Percentiles rank a stretch among this genome's conserved stretches.
phyloP scores from a whole-genome alignment of 1,284 basidiomycete genomes.

The Sanghuangporus baumii region DNA sequence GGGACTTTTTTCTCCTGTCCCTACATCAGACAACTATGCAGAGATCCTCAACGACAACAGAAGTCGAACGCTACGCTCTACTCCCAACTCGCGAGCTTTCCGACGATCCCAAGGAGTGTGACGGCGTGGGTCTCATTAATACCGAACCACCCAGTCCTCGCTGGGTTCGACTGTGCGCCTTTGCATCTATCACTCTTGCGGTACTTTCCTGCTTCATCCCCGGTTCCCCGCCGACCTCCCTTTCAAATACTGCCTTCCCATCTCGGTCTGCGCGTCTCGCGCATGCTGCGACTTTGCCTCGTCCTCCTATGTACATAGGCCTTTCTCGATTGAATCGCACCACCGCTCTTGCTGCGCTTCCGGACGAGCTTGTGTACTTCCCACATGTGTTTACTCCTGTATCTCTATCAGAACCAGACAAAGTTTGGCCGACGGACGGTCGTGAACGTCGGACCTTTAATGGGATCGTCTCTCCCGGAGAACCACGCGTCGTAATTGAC shows the following conservation, averaged over 20 bases:
- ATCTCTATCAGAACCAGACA: background rate
- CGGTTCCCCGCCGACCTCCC: background rate
- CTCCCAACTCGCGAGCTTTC: background rate
- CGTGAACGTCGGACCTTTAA: slow-evolving; percentile 6
- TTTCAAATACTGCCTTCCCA: background rate
- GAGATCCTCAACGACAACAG: background rate
- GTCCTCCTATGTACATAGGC: slow-evolving; percentile 7
- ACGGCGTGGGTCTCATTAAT: background rate
- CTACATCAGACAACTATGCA: background rate
- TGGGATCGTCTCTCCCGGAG: slow-evolving; percentile 5
- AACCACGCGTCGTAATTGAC: slow-evolving; percentile 3
- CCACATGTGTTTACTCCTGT: slow-evolving; percentile 9
- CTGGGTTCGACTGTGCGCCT: background rate
- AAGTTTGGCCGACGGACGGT: slow-evolving; percentile 7
- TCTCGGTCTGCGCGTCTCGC: slow-evolving; percentile 1
- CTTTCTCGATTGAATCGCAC: background rate
- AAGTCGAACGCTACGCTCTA: background rate
- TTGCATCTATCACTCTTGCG: background rate
- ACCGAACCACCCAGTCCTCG: background rate
- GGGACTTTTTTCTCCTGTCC: background rate
- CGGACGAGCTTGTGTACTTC: slow-evolving; percentile 2
- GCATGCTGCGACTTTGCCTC: background rate
- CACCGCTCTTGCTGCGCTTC: background rate
- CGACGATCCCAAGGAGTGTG: background rate
- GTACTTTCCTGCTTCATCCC: background rate